phyloP scores from a whole-genome alignment of 805 yeast genomes.

The Groenewaldozyma salmanticensis region DNA sequence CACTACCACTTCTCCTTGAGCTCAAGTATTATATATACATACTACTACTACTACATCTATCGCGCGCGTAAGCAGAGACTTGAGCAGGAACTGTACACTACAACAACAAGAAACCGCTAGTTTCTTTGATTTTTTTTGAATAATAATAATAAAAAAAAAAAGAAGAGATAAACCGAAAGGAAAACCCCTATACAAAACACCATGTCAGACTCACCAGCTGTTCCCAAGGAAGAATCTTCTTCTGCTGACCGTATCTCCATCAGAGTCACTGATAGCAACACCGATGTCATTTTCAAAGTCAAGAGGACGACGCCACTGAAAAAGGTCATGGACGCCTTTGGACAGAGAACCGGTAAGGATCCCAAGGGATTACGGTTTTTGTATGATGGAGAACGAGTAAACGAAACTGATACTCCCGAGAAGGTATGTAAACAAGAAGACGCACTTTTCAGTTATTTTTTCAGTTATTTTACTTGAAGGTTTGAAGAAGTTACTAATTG shows the following conservation, averaged over 20 bases:
- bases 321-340: constrained; percentile 95
- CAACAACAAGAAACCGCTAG: no score
- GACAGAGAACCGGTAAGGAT: constrained; percentile 93
- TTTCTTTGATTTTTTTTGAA: no score
- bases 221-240: constrained; percentile 49
- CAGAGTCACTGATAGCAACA: constrained; percentile 87
- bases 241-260: constrained; percentile 74
- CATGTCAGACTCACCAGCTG: constrained; percentile 14
- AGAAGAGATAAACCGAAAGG: no score
- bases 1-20: no score
- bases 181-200: constrained; percentile 1
- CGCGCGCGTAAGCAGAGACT: no score
- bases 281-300: constrained; percentile 93
- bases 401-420: constrained; percentile 85
- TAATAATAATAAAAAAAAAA: no score
- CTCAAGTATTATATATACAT: no score
- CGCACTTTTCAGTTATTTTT: not conserved
- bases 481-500: no score
- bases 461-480: not conserved
- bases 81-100: no score
- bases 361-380: constrained; percentile 75
- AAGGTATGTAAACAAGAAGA: constrained; percentile 31
- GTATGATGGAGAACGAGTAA: constrained; percentile 86
- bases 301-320: constrained; percentile 85
- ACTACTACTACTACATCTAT: no score